Percentiles rank a stretch among this genome's conserved stretches.
Conservation (phyloP, 2,329 filamentous ascomycete genomes). For the Calonectria naviculata region DNA sequence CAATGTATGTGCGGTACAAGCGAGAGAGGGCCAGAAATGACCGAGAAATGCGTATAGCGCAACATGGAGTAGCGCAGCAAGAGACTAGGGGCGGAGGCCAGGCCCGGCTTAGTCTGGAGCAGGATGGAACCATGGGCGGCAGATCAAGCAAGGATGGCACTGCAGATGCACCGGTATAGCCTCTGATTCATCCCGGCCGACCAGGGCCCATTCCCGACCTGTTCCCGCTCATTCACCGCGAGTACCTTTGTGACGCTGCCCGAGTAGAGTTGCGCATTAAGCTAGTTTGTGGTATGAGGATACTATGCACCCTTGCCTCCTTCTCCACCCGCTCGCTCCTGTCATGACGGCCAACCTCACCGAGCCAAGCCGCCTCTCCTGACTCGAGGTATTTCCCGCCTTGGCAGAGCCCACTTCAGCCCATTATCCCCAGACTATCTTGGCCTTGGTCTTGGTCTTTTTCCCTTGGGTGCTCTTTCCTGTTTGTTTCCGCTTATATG, state of each 20-base stretch:
- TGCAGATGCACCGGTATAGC: background rate
- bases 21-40: background rate
- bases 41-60: background rate
- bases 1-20: background rate
- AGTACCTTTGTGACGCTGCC: background rate
- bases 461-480: background rate
- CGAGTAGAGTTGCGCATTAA: background rate
- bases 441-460: background rate
- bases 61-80: background rate
- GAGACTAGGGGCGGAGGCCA: background rate
- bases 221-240: background rate
- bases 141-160: background rate
- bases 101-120: background rate
- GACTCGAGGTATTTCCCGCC: background rate
- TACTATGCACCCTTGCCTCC: background rate
- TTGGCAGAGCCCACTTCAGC: conserved; percentile 9
- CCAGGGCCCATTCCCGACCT: conserved; percentile 7
- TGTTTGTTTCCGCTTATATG: background rate
- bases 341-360: background rate
- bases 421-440: background rate
- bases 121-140: background rate
- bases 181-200: background rate
- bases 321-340: conserved; percentile 12
- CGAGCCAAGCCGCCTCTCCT: background rate
- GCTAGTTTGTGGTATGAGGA: background rate